Evolutionary conservation across 208 protist genomes (phyloP).

Genomic region (Trypanosoma theileri): DNA sequence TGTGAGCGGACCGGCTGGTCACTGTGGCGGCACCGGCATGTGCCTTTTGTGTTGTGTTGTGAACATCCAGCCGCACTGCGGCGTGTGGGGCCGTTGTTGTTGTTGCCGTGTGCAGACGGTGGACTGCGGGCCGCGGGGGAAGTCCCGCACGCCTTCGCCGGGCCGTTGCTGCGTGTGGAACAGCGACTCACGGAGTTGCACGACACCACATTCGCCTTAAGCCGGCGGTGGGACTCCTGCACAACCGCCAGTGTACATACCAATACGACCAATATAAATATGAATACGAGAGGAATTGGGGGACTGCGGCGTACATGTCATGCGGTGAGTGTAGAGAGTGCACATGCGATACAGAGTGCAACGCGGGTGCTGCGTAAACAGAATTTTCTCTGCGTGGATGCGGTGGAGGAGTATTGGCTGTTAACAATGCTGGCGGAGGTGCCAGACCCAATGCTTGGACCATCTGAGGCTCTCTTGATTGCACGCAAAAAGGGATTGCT

Average conservation of each 20-base stretch:
- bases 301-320: slow-evolving; percentile 32
- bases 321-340: slow-evolving; percentile 23
- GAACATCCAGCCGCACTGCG: slow-evolving; percentile 5
- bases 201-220: slow-evolving; percentile 21
- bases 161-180: slow-evolving; percentile 56
- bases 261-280: neutral
- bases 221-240: too few species aligned
- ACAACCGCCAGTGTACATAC: neutral
- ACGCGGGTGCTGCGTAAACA: slow-evolving; percentile 46
- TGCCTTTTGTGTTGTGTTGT: slow-evolving; percentile 17
- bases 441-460: slow-evolving; percentile 5
- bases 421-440: slow-evolving; percentile 17
- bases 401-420: slow-evolving; percentile 47
- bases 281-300: neutral
- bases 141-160: slow-evolving; percentile 55
- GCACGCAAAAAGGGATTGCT: slow-evolving; percentile 8
- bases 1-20: neutral
- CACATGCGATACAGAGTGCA: slow-evolving; percentile 25
- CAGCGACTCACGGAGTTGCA: slow-evolving; percentile 55
- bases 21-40: slow-evolving; percentile 8
- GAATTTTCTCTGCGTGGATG: slow-evolving; percentile 47
- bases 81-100: slow-evolving; percentile 35
- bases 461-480: slow-evolving; percentile 11
- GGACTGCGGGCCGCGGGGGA: slow-evolving; percentile 51
- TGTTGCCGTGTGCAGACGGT: slow-evolving; percentile 49